Conservation (phyloP, 441 rosid genomes). For the Sinapis alba region DNA sequence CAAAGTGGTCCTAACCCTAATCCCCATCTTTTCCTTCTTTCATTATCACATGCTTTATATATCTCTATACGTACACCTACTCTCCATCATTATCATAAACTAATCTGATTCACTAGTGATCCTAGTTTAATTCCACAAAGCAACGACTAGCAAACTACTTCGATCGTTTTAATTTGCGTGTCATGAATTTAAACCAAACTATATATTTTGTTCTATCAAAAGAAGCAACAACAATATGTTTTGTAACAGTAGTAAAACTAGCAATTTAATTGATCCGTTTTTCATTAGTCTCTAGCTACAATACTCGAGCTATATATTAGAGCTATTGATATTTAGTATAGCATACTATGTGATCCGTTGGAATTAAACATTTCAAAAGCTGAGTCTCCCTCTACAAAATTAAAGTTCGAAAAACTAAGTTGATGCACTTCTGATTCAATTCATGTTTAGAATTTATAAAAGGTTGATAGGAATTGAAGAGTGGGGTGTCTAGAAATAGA, state of each 20-base stretch:
- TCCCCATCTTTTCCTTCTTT: slow-evolving; percentile 17
- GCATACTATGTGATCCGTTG: background rate
- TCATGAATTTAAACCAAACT: background rate
- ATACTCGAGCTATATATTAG: background rate
- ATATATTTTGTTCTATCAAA: background rate
- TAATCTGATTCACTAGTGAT: slow-evolving; percentile 21
- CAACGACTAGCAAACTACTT: slow-evolving; percentile 27
- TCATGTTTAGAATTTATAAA: background rate
- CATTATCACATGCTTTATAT: slow-evolving; percentile 31
- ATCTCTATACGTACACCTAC: slow-evolving; percentile 20
- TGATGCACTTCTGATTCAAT: background rate
- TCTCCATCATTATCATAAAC: slow-evolving; percentile 37
- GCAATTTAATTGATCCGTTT: background rate
- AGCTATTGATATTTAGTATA: background rate
- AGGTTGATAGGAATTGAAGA: slow-evolving; percentile 17
- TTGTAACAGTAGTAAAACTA: background rate
- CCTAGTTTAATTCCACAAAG: slow-evolving; percentile 25
- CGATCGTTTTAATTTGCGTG: background rate
- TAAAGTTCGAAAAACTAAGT: background rate
- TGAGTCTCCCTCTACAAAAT: background rate
- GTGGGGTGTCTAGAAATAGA: slow-evolving; percentile 13
- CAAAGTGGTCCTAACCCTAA: slow-evolving; percentile 42
- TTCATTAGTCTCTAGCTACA: background rate
- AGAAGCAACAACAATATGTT: background rate
- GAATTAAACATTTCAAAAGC: background rate